A percentile compares a stretch with the other conserved stretches of the same genome.
phyloP scores from a whole-genome alignment of 169 alveolate species.

The Perkinsus chesapeaki region DNA sequence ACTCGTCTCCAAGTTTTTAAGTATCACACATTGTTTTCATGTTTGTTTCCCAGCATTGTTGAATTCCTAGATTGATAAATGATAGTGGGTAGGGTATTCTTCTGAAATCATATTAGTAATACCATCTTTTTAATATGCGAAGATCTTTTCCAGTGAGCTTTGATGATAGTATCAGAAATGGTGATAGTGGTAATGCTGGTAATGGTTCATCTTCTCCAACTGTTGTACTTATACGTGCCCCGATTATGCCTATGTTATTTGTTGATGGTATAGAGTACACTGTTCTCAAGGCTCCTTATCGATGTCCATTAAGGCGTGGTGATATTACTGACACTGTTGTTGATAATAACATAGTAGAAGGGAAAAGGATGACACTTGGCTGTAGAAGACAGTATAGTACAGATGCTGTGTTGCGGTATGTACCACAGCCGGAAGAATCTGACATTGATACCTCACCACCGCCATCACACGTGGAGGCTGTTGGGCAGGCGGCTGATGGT shows the following conservation, averaged over 20 bases:
- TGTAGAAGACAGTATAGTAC: not conserved
- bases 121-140: not conserved
- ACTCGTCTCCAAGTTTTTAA: too few species aligned
- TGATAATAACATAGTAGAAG: not conserved
- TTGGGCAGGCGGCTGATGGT: slow-evolving; percentile 12
- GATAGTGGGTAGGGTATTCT: too few species aligned
- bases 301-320: not conserved
- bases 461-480: not conserved
- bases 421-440: not conserved
- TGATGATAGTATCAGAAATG: not conserved
- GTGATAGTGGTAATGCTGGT: not conserved
- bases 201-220: not conserved
- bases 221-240: not conserved
- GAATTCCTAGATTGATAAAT: too few species aligned
- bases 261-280: not conserved
- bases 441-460: not conserved
- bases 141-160: not conserved
- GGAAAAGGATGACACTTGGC: not conserved
- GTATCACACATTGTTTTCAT: too few species aligned
- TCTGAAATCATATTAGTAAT: not conserved
- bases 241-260: not conserved
- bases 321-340: not conserved
- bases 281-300: not conserved
- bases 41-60: too few species aligned
- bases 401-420: not conserved